Evolutionary conservation across 2,329 filamentous ascomycete genomes (phyloP), one percentile per base, ranked within the genome.

Genomic region (Phialophora macrospora): DNA sequence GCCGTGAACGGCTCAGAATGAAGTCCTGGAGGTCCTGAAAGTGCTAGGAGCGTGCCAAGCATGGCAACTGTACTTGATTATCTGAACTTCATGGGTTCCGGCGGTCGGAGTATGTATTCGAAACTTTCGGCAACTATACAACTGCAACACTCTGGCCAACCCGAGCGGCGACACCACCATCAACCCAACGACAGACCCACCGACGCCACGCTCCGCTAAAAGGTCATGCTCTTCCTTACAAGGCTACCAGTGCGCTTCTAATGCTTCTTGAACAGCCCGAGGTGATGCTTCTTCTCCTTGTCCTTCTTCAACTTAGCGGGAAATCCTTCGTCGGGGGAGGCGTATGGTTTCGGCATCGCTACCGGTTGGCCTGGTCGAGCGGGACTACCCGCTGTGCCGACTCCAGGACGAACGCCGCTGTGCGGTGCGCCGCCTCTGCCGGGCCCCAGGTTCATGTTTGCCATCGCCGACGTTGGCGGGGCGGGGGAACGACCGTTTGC

Each of bases 261-360:
- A 44, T 69, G 68, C 70, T 70, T 72, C 64, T 72, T 72, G 64
- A 70, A 72, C 48, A 72, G 54, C 9, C 70, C 70, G n/a, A 68
- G 84, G 71, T 84, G 83, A 73, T 85, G 82, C 68, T 85, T 85
- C 79, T 87, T 87, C 77, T 72, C 79, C 75, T 90, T 89, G 76
- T 72, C 79, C 75, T 90, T 89, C 78, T 87, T 88, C 72, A 86
- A 68, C 72, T 77, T 81, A 3, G 65, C 70, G 20, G 49, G 58
- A 44, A 63, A 54, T 14, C 59, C 58, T 11, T 64, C 62, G 44
- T 69, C 63, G 28, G 67, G 54, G 8, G 59, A 38, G 12, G 60
- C 60, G 57, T 68, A 66, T 6, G 63, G 51, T 30, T 58, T 57
- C 26, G 38, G 34, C 81, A 30, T 84, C 82, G 64, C 87, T 77